Evolutionary conservation across 176 grass and related monocot genomes (phyloP), one percentile per base, ranked within the genome.

Genomic region (Carex parvula): DNA sequence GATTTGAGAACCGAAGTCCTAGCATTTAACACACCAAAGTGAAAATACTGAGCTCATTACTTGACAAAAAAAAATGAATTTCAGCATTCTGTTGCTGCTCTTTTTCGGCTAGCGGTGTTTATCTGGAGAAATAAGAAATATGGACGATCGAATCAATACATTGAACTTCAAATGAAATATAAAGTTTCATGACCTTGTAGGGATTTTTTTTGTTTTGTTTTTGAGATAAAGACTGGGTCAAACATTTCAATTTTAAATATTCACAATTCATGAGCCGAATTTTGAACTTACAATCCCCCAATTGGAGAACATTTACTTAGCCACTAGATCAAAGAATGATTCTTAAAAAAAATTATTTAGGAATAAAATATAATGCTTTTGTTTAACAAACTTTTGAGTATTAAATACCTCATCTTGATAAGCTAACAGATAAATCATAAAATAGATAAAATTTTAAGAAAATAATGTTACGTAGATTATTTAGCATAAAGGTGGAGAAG

Each of bases 41-140:
- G 73, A 30, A 42, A 76, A 77, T 32, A 77, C 22, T 76, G 10
- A 77, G 22, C 24, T 55, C 22, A 16, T 76, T 70, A 55, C 48
- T 76, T 16, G 22, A 76, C 8, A 53, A 55, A 24, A 44, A 76
- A 55, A 76, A 55, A 76, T 17, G n/a, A 52, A 53, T 8, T 63
- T 81, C 70, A 86, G 87, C 79, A 92, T 24, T 86, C 44, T 0
- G 54, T 74, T 71, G 66, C 80, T 77, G 79, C 60, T 89, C 75
- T 82, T 64, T 89, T 94, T 26, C 82, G 83, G 79, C 59, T 64
- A 62, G 79, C 72, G 26, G 82, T 66, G 80, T 70, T 78, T 71
- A 82, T 58, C 75, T 86, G 82, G 57, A 65, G 32, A n/a, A 22
- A 63, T 1, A 77, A 17, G 21, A 77, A 30, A 56, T 32, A 77